Evolutionary conservation across 1,139 yeast genomes (phyloP).

Genomic region (Meyerozyma elateridarum): DNA sequence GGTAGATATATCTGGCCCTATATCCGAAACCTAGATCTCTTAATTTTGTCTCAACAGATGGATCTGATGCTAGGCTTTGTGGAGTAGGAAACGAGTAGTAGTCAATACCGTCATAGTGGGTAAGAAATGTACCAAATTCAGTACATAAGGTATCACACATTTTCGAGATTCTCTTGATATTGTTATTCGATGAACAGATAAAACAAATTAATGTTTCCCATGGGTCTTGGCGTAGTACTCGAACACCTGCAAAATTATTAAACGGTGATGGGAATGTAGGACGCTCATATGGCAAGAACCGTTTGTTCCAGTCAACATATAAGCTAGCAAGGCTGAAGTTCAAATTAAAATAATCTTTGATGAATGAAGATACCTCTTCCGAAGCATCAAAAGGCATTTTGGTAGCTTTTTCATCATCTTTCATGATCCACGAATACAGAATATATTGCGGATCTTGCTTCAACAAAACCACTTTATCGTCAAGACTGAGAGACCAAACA

Average conservation of each 20-base stretch:
- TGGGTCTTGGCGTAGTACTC: conserved; percentile 88
- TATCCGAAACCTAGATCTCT: conserved; percentile 80
- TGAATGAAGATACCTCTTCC: conserved; percentile 37
- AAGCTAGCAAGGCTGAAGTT: conserved; percentile 49
- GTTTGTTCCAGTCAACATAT: conserved; percentile 56
- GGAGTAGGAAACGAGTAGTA: conserved; percentile 79
- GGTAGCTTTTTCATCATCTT: conserved; percentile 12
- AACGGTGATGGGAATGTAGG: conserved; percentile 26
- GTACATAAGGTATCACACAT: conserved; percentile 83
- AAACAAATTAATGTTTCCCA: conserved; percentile 92
- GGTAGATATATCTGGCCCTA: conserved; percentile 81
- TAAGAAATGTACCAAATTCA: conserved; percentile 64
- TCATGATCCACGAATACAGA: conserved; percentile 29
- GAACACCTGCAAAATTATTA: conserved; percentile 57
- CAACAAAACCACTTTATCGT: conserved; percentile 46
- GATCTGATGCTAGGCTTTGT: conserved; percentile 32
- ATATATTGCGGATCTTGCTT: conserved; percentile 38
- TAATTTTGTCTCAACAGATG: conserved; percentile 39
- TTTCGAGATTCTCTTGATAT: conserved; percentile 85
- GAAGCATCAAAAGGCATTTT: conserved; percentile 14
- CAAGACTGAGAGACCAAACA: conserved; percentile 56
- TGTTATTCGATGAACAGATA: conserved; percentile 94
- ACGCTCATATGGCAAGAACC: conserved; percentile 44
- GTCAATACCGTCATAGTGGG: conserved; percentile 48
- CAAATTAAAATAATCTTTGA: conserved; percentile 69